A percentile compares a stretch with the other conserved stretches of the same genome.
Conservation (phyloP, 2,329 filamentous ascomycete genomes). For the Monilinia fructigena region DNA sequence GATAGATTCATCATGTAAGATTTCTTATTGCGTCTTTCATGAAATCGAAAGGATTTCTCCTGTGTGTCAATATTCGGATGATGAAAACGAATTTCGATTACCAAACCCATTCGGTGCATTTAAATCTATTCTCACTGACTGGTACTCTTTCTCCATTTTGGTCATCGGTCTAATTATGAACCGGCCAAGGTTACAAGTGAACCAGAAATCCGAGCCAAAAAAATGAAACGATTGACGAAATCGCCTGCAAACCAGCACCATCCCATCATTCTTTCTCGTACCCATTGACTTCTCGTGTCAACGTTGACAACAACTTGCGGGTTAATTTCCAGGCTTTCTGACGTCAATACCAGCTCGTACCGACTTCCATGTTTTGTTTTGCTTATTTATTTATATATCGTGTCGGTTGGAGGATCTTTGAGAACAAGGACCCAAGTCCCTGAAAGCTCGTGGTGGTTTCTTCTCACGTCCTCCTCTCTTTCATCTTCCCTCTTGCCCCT, state of each 20-base stretch:
- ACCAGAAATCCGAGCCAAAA: not conserved
- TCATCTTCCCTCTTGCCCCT: not conserved
- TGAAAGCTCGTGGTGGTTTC: slow-evolving; percentile 1
- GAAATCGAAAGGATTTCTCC: too few species aligned
- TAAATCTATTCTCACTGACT: too few species aligned
- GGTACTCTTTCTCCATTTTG: too few species aligned
- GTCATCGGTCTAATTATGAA: too few species aligned
- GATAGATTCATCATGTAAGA: too few species aligned
- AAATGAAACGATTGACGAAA: not conserved
- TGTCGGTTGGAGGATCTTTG: not conserved
- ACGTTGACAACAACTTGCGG: not conserved
- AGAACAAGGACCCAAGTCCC: slow-evolving; percentile 7
- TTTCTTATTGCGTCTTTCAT: too few species aligned
- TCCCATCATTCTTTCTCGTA: not conserved
- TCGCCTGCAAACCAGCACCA: not conserved
- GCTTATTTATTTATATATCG: not conserved
- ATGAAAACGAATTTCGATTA: too few species aligned
- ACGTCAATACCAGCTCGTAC: slow-evolving; percentile 2
- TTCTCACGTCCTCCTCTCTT: not conserved
- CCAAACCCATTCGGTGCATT: too few species aligned
- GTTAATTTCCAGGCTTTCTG: slow-evolving; percentile 1
- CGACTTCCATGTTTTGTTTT: not conserved
- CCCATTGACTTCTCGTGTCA: not conserved
- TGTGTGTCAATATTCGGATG: too few species aligned
- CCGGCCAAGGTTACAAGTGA: slow-evolving; percentile 1